Base-by-base conservation (phyloP, 2,329 filamentous ascomycete genomes). In the Hymenoscyphus linearis region DNA sequence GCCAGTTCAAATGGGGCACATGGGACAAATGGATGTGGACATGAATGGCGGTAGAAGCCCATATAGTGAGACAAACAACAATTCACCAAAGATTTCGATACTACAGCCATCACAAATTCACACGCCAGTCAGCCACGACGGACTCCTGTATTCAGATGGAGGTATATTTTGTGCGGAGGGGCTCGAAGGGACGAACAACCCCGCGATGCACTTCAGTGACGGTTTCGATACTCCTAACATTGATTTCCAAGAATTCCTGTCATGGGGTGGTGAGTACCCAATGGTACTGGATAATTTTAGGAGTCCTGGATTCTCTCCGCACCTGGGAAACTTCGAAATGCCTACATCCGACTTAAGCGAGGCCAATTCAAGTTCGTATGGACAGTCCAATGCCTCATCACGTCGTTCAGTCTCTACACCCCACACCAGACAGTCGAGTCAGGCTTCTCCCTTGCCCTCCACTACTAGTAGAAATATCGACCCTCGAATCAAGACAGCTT, bases 341-440 rank as follows among this genome's bases (percentile, higher is more conserved):
- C 58, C 58, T 12, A 12, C 52, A 18, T 52, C 50, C 6, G 61
- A 62, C 27, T 34, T 60, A n/a, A 78, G 74, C 64, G 76, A 79
- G 59, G 70, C 77, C 13, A 76, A 76, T 2, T 75, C 76, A 4
- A 72, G 69, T 25, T 79, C 78, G 6, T 78, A 80, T 62, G 73
- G 75, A 7, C 74, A 78, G 68, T 74, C 73, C 2, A 72, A 75
- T 13, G 37, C 16, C 16, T 79, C 79, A 0, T 78, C 78, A 0
- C 68, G 74, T 12, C 75, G 73, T 0, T 80, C 78, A 1, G 73
- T 77, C 2, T 67, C 67, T 9, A 60, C 57, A 2, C 27, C 65
- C 31, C 62, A 64, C 27, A 81, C 79, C 1, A 74, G 78, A 40
- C 76, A 74, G 25, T 80, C 78, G 4, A 82, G 79, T 70, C 79